Evolutionary conservation across 1,284 basidiomycete species (phyloP).

Genomic region (Ganoderma lingzhi): DNA sequence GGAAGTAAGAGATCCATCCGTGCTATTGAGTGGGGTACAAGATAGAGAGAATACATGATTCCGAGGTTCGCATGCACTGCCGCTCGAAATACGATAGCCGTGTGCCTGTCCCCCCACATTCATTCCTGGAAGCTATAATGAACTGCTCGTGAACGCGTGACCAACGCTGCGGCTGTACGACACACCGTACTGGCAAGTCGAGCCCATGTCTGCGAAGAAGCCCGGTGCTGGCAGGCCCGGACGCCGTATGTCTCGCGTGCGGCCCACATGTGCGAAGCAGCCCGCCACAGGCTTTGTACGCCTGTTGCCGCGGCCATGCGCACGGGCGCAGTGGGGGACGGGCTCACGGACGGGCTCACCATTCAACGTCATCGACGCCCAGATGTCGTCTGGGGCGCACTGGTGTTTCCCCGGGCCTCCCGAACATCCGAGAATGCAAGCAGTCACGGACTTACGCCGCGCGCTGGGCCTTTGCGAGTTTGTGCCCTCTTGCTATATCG

Average conservation of each 20-base stretch:
- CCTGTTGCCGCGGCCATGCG: background rate
- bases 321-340: conserved; percentile 1
- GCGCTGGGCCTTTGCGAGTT: background rate
- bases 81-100: background rate
- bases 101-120: background rate
- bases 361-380: background rate
- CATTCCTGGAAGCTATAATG: background rate
- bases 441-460: background rate
- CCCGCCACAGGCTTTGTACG: background rate
- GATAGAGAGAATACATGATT: conserved; percentile 2
- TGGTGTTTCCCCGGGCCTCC: background rate
- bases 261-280: conserved; percentile 16
- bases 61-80: conserved; percentile 1
- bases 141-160: background rate
- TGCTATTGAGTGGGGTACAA: conserved; percentile 9
- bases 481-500: background rate
- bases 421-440: conserved; percentile 4
- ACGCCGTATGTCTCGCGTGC: conserved; percentile 22
- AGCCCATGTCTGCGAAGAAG: conserved; percentile 14
- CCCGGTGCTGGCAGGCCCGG: conserved; percentile 12
- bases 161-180: background rate
- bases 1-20: conserved; percentile 19
- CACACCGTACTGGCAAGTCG: too few relatives aligned
- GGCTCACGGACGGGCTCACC: background rate
- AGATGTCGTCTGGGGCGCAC: background rate